Percentiles rank a stretch among this genome's conserved stretches.
phyloP scores from a whole-genome alignment of 2,329 filamentous ascomycete species.

The Alternaria infectoria region DNA sequence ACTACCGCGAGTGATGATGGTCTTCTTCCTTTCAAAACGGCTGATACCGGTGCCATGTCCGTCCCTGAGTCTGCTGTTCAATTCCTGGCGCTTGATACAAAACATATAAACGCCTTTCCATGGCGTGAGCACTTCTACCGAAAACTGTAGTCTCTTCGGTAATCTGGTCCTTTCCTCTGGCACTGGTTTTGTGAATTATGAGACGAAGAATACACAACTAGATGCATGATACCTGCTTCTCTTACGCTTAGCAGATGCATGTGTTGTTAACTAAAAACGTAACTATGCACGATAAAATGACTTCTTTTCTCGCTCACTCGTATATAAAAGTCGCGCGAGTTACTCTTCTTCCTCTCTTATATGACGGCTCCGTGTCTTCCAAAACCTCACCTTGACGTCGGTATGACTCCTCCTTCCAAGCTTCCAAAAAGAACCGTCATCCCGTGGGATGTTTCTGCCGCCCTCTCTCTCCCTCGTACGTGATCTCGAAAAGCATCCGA shows the following conservation, averaged over 20 bases:
- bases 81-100: not conserved
- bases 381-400: no score
- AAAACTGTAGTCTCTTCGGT: no score
- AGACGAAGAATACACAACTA: not conserved
- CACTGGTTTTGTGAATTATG: not conserved
- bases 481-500: no score
- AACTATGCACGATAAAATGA: not conserved
- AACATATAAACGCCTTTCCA: rapidly evolving
- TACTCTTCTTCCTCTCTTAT: not conserved
- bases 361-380: no score
- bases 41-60: no score
- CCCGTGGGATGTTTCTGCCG: no score
- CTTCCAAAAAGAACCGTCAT: no score
- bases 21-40: not conserved
- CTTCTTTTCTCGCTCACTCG: not conserved
- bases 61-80: not conserved
- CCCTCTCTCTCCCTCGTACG: no score
- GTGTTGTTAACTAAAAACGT: not conserved
- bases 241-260: not conserved
- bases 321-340: not conserved
- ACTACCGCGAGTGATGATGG: no score
- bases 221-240: not conserved
- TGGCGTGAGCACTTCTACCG: not conserved
- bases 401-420: no score
- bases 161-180: not conserved